Conservation (phyloP, 83 land plant species). For the Picea mariana region DNA sequence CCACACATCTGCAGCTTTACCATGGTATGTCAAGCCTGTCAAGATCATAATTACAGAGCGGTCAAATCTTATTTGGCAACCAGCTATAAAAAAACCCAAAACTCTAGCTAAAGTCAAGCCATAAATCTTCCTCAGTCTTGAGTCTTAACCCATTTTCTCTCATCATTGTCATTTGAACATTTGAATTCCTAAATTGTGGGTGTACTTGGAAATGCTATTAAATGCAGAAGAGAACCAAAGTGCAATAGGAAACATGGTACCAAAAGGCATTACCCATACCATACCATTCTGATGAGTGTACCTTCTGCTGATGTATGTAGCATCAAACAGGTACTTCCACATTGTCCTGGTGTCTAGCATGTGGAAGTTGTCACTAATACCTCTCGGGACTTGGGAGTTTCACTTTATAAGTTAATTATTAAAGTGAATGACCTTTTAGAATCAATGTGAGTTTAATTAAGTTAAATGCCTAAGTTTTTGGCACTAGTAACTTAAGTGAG, state of each 20-base stretch:
- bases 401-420: too few species aligned
- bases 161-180: not conserved
- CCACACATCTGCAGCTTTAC: slow-evolving; percentile 97
- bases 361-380: too few species aligned
- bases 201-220: not conserved
- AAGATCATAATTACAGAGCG: not conserved
- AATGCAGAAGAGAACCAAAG: not conserved
- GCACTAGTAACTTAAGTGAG: too few species aligned
- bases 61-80: slow-evolving; percentile 1
- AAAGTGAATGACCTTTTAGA: too few species aligned
- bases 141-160: not conserved
- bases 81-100: not conserved
- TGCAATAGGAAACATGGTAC: not conserved
- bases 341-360: too few species aligned
- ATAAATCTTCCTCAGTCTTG: not conserved
- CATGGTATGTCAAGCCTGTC: slow-evolving; percentile 88
- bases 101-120: not conserved
- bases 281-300: too few species aligned
- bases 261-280: not conserved
- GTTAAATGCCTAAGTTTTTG: too few species aligned
- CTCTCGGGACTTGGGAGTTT: too few species aligned
- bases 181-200: not conserved
- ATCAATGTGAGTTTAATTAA: too few species aligned
- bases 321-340: too few species aligned
- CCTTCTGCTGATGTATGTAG: too few species aligned